Percentiles rank a stretch among this genome's conserved stretches.
phyloP scores from a whole-genome alignment of 768 basidiomycete species.

The Mrakia frigida region DNA sequence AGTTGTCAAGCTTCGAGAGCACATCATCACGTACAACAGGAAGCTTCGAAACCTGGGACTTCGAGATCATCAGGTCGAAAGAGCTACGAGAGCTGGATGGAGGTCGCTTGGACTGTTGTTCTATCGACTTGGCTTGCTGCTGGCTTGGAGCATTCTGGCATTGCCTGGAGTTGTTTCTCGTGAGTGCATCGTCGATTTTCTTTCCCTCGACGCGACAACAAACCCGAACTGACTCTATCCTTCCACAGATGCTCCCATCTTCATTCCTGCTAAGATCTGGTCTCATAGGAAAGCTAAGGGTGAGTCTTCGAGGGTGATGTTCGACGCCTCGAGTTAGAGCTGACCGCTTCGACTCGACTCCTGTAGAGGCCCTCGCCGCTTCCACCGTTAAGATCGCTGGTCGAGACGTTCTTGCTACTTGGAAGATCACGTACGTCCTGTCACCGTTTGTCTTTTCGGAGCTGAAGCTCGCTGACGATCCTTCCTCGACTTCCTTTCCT shows the following conservation, averaged over 20 bases:
- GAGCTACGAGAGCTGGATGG: constrained; percentile 78
- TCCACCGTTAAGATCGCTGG: constrained; percentile 92
- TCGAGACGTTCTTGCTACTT: constrained; percentile 91
- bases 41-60: constrained; percentile 80
- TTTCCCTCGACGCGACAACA: not conserved
- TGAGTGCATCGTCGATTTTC: not conserved
- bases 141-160: constrained; percentile 75
- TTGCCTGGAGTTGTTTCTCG: constrained; percentile 82
- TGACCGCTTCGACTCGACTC: too few species aligned
- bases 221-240: not conserved
- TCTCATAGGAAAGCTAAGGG: constrained; percentile 79
- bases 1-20: constrained; percentile 68
- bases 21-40: constrained; percentile 86
- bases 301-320: too few species aligned
- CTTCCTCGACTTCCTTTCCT: not conserved
- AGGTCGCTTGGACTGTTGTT: constrained; percentile 71
- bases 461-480: too few species aligned
- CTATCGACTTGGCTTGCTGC: constrained; percentile 72
- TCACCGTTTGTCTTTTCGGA: not conserved
- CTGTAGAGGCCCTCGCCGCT: constrained; percentile 72
- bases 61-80: constrained; percentile 90
- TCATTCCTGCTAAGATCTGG: constrained; percentile 79
- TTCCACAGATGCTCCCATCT: constrained; percentile 67
- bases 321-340: too few species aligned
- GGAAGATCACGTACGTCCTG: constrained; percentile 71